These are phyloP conservation scores for Saccharomycopsis olivae DNA, from an alignment of 805 yeast genomes.

Conservation along the genomic window DNA sequence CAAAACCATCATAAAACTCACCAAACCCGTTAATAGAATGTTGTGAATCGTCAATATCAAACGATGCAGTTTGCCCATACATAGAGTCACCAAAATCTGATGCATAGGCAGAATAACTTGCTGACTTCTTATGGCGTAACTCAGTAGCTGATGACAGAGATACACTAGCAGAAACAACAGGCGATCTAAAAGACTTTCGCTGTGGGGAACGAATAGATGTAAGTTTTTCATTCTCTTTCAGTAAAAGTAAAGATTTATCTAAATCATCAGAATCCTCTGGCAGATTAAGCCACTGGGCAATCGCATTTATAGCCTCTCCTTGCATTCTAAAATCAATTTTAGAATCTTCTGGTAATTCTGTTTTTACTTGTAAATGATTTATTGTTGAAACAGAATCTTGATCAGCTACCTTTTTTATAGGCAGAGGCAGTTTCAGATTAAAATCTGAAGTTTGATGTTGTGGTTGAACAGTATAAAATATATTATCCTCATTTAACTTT, in stretches of 20 bases:
- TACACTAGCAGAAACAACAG: not conserved
- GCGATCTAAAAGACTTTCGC: too few relatives aligned
- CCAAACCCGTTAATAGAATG: too few relatives aligned
- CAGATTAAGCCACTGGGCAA: conserved; percentile 13
- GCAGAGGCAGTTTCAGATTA: too few relatives aligned
- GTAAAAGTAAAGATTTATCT: not conserved
- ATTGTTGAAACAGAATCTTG: not conserved
- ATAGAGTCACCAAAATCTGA: too few relatives aligned
- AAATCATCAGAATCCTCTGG: not conserved
- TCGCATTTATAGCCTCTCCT: conserved; percentile 14
- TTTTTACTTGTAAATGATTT: too few relatives aligned
- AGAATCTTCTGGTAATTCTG: not conserved
- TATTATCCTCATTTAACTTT: conserved; percentile 5
- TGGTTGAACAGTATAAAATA: too few relatives aligned
- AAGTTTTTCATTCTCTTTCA: not conserved
- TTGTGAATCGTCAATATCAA: too few relatives aligned
- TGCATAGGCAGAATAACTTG: not conserved
- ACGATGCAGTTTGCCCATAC: too few relatives aligned
- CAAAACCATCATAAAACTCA: too few relatives aligned
- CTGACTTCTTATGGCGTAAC: not conserved
- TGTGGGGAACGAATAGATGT: not conserved
- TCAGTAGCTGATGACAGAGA: not conserved
- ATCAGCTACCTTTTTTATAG: too few relatives aligned
- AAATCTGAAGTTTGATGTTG: too few relatives aligned
- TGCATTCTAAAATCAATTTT: conserved; percentile 16